phyloP scores from a whole-genome alignment of 352 stramenopile species.

The Phytophthora sansomeana region DNA sequence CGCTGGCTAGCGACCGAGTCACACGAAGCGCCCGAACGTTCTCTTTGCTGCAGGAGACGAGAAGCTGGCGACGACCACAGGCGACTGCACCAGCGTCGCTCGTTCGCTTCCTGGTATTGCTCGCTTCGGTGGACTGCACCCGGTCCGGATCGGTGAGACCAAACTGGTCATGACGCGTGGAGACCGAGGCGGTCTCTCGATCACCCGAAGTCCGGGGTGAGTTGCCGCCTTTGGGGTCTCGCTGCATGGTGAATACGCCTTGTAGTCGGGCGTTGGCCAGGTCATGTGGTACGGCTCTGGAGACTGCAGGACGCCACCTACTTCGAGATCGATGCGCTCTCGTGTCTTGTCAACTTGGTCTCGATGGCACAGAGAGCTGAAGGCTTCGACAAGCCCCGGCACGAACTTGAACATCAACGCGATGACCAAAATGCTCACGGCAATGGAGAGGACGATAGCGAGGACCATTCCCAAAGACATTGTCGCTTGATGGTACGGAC shows the following conservation, averaged over 20 bases:
- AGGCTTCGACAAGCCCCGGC: constrained; percentile 2
- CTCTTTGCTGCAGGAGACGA: constrained; percentile 1
- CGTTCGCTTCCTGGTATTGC: constrained; percentile 9
- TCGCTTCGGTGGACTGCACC: constrained; percentile 34
- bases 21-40: constrained; percentile 12
- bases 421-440: constrained; percentile 41
- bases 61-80: neutral
- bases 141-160: constrained; percentile 34
- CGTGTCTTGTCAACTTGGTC: constrained; percentile 16
- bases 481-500: constrained; percentile 6
- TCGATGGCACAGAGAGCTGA: constrained; percentile 13
- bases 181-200: constrained; percentile 28
- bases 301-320: constrained; percentile 15
- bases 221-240: constrained; percentile 9
- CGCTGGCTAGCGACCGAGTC: neutral
- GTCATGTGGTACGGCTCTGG: constrained; percentile 42
- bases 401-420: constrained; percentile 53
- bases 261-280: constrained; percentile 25
- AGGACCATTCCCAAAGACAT: constrained; percentile 25
- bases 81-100: constrained; percentile 13
- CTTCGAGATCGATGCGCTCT: constrained; percentile 34
- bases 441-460: constrained; percentile 32
- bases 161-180: constrained; percentile 40
- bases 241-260: constrained; percentile 24
- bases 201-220: constrained; percentile 4